Evolutionary conservation across 441 rosid species (phyloP).

Genomic region (Populus hybrid): DNA sequence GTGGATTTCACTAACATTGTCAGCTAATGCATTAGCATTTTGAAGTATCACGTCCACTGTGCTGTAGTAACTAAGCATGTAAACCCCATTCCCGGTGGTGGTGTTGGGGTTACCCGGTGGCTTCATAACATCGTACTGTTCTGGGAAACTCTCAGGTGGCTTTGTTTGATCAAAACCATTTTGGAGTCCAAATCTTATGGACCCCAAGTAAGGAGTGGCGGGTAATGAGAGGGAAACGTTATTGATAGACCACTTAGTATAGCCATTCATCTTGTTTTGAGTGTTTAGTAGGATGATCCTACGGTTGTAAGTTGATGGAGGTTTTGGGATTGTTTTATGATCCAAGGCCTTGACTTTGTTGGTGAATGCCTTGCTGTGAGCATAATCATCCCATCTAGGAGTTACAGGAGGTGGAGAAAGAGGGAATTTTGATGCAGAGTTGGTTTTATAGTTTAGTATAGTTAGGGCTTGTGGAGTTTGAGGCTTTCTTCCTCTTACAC

Average conservation of each 20-base stretch:
- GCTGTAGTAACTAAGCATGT: slow-evolving; percentile 32
- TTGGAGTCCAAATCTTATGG: slow-evolving; percentile 45
- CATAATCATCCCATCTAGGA: slow-evolving; percentile 61
- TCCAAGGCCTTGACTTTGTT: slow-evolving; percentile 28
- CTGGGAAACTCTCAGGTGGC: slow-evolving; percentile 45
- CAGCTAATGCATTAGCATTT: slow-evolving; percentile 46
- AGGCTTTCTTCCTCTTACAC: slow-evolving; percentile 62
- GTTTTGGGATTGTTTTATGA: slow-evolving; percentile 34
- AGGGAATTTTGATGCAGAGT: slow-evolving; percentile 36
- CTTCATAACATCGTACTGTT: slow-evolving; percentile 43
- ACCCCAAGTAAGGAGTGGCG: slow-evolving; percentile 70
- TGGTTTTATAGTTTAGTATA: slow-evolving; percentile 46
- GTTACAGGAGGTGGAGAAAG: slow-evolving; percentile 47
- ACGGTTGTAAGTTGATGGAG: slow-evolving; percentile 35
- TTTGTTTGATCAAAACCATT: slow-evolving; percentile 29
- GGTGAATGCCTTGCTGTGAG: slow-evolving; percentile 44
- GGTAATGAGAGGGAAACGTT: slow-evolving; percentile 59
- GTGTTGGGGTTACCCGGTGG: slow-evolving; percentile 49
- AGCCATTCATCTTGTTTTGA: slow-evolving; percentile 51
- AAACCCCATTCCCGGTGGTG: slow-evolving; percentile 47
- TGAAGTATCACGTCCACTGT: slow-evolving; percentile 74
- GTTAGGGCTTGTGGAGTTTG: slow-evolving; percentile 54
- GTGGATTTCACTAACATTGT: slow-evolving; percentile 54
- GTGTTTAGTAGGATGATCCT: slow-evolving; percentile 64
- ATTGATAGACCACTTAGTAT: slow-evolving; percentile 65